A percentile compares a stretch with the other conserved stretches of the same genome.
phyloP scores from a whole-genome alignment of 495 filamentous ascomycete species.

The Penicillium dipodomyicola region DNA sequence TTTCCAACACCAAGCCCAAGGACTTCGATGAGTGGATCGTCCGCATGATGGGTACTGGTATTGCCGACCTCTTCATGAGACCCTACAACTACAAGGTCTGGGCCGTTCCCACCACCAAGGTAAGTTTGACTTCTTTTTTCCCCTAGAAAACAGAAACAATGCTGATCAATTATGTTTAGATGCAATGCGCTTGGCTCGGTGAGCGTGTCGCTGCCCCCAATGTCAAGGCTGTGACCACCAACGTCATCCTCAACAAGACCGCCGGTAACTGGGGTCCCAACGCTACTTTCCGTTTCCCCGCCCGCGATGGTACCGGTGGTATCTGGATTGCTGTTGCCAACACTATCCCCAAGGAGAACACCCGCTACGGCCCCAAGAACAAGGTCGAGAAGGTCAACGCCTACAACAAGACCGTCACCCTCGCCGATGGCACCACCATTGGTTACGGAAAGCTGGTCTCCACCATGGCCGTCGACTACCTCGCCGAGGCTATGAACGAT shows the following conservation, averaged over 20 bases:
- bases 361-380: conserved; percentile 80
- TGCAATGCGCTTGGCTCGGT: conserved; percentile 99
- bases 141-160: not conserved
- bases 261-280: conserved; percentile 99
- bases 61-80: conserved; percentile 97
- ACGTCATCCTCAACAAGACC: conserved; percentile 93
- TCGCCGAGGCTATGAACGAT: conserved; percentile 85
- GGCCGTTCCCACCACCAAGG: conserved; percentile 97
- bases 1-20: conserved; percentile 85
- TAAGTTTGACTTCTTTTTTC: conserved; percentile 38
- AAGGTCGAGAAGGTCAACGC: conserved; percentile 83
- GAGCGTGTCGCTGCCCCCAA: conserved; percentile 98
- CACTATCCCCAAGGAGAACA: conserved; percentile 89
- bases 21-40: conserved; percentile 99
- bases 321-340: conserved; percentile 99
- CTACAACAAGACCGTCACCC: conserved; percentile 73
- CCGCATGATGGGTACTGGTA: conserved; percentile 82
- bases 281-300: conserved; percentile 97
- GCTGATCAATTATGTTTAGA: conserved; percentile 50
- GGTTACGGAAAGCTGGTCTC: conserved; percentile 88
- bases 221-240: conserved; percentile 90
- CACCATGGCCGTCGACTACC: conserved; percentile 93
- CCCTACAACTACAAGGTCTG: conserved; percentile 99
- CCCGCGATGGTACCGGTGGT: conserved; percentile 89
- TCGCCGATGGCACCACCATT: conserved; percentile 85